A percentile compares a stretch with the other conserved stretches of the same genome.
phyloP scores from a whole-genome alignment of 1,284 basidiomycete genomes.

The Fomes fomentarius region DNA sequence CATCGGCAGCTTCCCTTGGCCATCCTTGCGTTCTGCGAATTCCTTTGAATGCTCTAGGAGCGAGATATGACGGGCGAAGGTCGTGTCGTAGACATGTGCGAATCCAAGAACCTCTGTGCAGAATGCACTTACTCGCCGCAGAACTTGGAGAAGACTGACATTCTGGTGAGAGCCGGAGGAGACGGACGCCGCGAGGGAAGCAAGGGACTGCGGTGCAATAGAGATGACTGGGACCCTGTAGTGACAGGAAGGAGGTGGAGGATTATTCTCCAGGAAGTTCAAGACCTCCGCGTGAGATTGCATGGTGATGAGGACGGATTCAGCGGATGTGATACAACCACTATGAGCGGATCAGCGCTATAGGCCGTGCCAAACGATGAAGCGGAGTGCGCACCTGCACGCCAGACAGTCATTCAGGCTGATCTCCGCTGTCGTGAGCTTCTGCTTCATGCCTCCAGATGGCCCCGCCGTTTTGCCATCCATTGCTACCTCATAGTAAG shows the following conservation, averaged over 20 bases:
- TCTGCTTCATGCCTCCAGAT: conserved; percentile 43
- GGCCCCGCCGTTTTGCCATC: conserved; percentile 21
- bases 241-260: conserved; percentile 36
- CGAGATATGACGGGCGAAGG: conserved; percentile 89
- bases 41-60: conserved; percentile 84
- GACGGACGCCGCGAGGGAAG: conserved; percentile 82
- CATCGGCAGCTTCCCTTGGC: conserved; percentile 70
- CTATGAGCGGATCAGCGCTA: conserved; percentile 44
- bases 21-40: conserved; percentile 70
- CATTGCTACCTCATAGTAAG: conserved; percentile 75
- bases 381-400: conserved; percentile 64
- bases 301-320: conserved; percentile 96
- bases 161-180: conserved; percentile 48
- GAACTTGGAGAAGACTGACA: conserved; percentile 61
- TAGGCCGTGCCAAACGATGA: background rate
- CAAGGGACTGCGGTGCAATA: conserved; percentile 91
- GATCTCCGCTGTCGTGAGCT: conserved; percentile 91
- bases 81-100: conserved; percentile 87
- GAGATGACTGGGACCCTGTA: conserved; percentile 78
- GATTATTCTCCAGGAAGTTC: conserved; percentile 68
- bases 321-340: conserved; percentile 97
- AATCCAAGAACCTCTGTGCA: conserved; percentile 66
- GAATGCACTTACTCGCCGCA: conserved; percentile 73
- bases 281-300: conserved; percentile 95
- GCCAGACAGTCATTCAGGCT: conserved; percentile 95